A percentile compares a stretch with the other conserved stretches of the same genome.
Evolutionary conservation across 257 asterid species (phyloP).

Genomic region (Scutellaria barbata): DNA sequence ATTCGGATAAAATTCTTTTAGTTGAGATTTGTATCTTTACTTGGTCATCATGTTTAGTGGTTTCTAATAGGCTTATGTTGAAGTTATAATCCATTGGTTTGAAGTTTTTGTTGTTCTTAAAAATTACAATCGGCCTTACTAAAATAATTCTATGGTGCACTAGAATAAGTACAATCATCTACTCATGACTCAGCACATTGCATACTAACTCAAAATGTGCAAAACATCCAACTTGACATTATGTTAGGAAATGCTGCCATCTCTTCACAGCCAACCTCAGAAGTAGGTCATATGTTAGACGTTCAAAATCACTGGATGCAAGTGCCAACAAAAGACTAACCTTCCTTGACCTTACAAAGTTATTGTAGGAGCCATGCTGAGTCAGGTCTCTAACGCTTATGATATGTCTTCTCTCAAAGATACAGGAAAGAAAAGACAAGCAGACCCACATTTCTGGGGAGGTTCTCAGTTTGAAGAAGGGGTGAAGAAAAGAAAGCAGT

Average conservation of each 20-base stretch:
- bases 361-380: background rate
- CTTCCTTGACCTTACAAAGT: background rate
- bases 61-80: constrained; percentile 5
- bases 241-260: too few species aligned
- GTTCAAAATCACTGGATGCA: too few species aligned
- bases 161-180: background rate
- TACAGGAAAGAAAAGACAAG: constrained; percentile 45
- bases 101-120: constrained; percentile 1
- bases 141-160: background rate
- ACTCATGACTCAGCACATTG: background rate
- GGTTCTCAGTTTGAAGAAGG: constrained; percentile 46
- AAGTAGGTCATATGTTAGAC: too few species aligned
- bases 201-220: background rate
- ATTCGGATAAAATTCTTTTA: background rate
- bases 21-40: background rate
- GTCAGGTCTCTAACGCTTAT: constrained; percentile 9
- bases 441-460: constrained; percentile 40
- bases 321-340: background rate
- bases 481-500: constrained; percentile 49
- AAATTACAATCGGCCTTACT: background rate
- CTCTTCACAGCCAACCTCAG: too few species aligned
- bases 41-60: background rate
- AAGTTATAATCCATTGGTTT: constrained; percentile 4
- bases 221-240: too few species aligned
- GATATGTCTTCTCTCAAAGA: constrained; percentile 28